These are phyloP conservation scores for Xylaria polymorpha DNA, from an alignment of 2,329 filamentous ascomycete species.

Conservation along the genomic window DNA sequence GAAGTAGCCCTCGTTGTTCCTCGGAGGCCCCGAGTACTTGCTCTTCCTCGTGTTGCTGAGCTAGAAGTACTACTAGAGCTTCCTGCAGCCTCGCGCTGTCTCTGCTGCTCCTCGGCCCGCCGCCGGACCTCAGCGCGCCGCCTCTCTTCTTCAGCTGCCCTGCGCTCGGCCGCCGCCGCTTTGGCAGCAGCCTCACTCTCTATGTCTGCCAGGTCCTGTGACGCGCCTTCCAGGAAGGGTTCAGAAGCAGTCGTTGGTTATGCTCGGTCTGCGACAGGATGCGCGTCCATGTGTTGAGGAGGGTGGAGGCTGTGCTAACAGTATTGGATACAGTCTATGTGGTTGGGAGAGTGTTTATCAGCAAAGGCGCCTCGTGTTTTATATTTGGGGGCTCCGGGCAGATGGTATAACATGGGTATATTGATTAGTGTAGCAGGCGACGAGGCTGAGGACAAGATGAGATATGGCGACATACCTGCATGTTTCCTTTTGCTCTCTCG, in stretches of 20 bases:
- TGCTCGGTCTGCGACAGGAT: slow-evolving; percentile 98
- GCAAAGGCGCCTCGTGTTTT: slow-evolving; percentile 15
- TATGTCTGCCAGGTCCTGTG: slow-evolving; percentile 84
- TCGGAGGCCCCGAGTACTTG: slow-evolving; percentile 27
- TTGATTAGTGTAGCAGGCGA: neutral
- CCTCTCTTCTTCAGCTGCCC: slow-evolving; percentile 81
- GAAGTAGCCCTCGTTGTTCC: slow-evolving; percentile 34
- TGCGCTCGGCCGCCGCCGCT: slow-evolving; percentile 81
- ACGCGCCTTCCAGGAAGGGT: slow-evolving; percentile 89
- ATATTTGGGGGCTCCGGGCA: slow-evolving; percentile 8
- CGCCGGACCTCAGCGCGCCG: slow-evolving; percentile 77
- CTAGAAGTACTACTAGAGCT: slow-evolving; percentile 21
- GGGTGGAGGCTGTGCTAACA: slow-evolving; percentile 85
- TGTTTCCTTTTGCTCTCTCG: slow-evolving; percentile 78
- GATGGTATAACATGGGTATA: neutral
- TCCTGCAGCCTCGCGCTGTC: slow-evolving; percentile 55
- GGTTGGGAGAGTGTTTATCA: slow-evolving; percentile 32
- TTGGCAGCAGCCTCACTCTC: slow-evolving; percentile 81
- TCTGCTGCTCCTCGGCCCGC: slow-evolving; percentile 70
- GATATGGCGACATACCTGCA: slow-evolving; percentile 67
- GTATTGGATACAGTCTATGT: slow-evolving; percentile 82
- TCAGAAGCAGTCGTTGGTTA: slow-evolving; percentile 90
- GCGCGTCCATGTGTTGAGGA: slow-evolving; percentile 94
- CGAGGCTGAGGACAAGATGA: slow-evolving; percentile 5
- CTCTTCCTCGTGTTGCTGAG: slow-evolving; percentile 32